phyloP scores from a whole-genome alignment of 2,329 filamentous ascomycete genomes.

The Falciphora oryzae region DNA sequence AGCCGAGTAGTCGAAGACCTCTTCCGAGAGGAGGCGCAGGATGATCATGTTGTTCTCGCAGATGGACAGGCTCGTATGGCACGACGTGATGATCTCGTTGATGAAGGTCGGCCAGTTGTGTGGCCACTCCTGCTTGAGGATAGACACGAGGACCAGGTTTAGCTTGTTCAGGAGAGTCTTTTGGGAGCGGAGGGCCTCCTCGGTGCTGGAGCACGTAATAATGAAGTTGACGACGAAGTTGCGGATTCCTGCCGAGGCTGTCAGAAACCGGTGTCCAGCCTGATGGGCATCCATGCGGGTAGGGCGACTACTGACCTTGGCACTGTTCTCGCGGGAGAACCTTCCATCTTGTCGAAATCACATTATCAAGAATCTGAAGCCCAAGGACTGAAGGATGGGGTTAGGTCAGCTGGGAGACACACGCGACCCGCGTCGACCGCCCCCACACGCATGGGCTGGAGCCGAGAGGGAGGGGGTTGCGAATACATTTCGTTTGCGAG shows the following conservation, averaged over 20 bases:
- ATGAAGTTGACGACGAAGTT: conserved; percentile 99
- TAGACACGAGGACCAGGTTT: conserved; percentile 93
- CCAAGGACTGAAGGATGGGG: conserved; percentile 63
- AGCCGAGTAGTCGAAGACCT: conserved; percentile 97
- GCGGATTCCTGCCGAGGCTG: conserved; percentile 66
- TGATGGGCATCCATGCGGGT: not conserved
- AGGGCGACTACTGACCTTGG: conserved; percentile 56
- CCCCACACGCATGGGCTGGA: too few species aligned
- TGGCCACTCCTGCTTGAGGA: conserved; percentile 98
- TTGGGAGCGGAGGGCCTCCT: conserved; percentile 79
- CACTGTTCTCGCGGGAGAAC: conserved; percentile 94
- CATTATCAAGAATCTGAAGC: conserved; percentile 93
- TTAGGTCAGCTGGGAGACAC: not conserved
- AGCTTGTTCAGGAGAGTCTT: conserved; percentile 95
- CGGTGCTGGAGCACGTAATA: conserved; percentile 83
- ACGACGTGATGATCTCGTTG: conserved; percentile 97
- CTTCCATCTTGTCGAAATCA: conserved; percentile 99
- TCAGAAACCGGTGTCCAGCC: not conserved
- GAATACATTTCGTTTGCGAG: conserved; percentile 77
- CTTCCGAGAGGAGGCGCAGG: conserved; percentile 87
- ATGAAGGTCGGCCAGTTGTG: conserved; percentile 99
- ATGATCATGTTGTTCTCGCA: conserved; percentile 99
- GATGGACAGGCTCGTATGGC: conserved; percentile 89
- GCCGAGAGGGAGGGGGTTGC: not conserved
- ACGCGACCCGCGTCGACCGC: not conserved